Evolutionary conservation across 2,329 filamentous ascomycete species (phyloP), one percentile per base, ranked within the genome.

Genomic region (Claviceps paspali): DNA sequence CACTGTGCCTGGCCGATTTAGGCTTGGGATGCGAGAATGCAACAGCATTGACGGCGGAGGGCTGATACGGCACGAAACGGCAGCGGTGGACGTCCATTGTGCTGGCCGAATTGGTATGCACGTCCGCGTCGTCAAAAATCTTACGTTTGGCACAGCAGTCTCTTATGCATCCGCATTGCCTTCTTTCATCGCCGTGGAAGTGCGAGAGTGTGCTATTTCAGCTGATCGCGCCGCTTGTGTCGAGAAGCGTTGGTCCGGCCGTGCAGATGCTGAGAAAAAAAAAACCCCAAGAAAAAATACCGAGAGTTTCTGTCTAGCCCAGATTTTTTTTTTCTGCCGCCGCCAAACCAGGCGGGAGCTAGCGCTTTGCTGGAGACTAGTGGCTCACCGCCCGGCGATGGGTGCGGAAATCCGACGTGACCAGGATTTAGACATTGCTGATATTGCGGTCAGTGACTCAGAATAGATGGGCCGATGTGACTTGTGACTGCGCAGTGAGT

Each of bases 81-180:
- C 87, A 93, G 52, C 91, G 84, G 66, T 98, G 91, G 55, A 98
- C 80, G 62, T 96, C 88, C 88, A 96, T 95, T 41, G 41, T 44
- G 43, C 38, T 23, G 14, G 33, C 26, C 14, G n/a, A 11, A 18
- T 9, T 22, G 29, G 36, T 24, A 36, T 35, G 31, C 34, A 36
- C 24, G 17, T 17, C 29, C 24, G 18, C 12, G 36, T 19, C 29
- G 17, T 14, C 22, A 11, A 31, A 14, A 11, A 5, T 35, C 5
- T 7, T 6, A 26, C 19, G 10, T 5, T n/a, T 10, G 12, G 10
- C 21, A n/a, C 12, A 10, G 11, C 18, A 14, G n/a, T 19, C 32
- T 26, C 8, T 24, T 28, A 23, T 22, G 30, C 30, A 23, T n/a
- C 11, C 31, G 10, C 26, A 15, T 24, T 30, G 17, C 30, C 35